Evolutionary conservation across 345 rosid genomes (phyloP).

Genomic region (Moringa oleifera): DNA sequence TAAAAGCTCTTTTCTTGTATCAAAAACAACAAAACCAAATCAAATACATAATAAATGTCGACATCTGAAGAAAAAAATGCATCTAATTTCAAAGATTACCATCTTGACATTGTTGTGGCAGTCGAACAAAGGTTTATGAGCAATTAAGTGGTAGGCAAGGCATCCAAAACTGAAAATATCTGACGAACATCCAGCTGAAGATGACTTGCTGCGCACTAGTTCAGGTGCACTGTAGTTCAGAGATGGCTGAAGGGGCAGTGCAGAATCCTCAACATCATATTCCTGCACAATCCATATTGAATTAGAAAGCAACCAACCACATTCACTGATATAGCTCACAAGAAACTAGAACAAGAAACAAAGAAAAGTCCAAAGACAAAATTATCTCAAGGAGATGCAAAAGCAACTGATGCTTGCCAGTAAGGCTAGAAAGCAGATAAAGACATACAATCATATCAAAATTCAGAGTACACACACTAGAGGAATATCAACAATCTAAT

Average conservation of each 20-base stretch:
- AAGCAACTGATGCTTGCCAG: neutral
- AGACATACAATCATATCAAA: neutral
- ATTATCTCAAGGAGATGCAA: neutral
- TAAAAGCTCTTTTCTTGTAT: slow-evolving; percentile 1
- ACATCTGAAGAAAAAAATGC: slow-evolving; percentile 3
- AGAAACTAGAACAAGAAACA: too few relatives aligned
- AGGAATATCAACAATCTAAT: neutral
- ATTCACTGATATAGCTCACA: neutral
- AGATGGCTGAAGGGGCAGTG: slow-evolving; percentile 89
- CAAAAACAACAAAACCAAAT: neutral
- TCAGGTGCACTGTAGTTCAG: slow-evolving; percentile 95
- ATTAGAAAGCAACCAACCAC: slow-evolving; percentile 8
- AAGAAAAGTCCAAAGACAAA: neutral
- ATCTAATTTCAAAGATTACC: slow-evolving; percentile 38
- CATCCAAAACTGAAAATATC: slow-evolving; percentile 98
- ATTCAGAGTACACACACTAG: neutral
- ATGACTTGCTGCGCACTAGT: slow-evolving; percentile 61
- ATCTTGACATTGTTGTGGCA: slow-evolving; percentile 97
- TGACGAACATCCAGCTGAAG: slow-evolving; percentile 68
- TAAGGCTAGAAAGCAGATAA: neutral
- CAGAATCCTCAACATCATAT: slow-evolving; percentile 92
- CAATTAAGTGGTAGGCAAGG: slow-evolving; percentile 83
- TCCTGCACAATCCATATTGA: slow-evolving; percentile 46
- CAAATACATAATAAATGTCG: neutral
- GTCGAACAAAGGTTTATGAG: slow-evolving; percentile 82